Percentiles rank a stretch among this genome's conserved stretches.
Conservation (phyloP, 805 yeast genomes). For the Sungouiella thailandica region DNA sequence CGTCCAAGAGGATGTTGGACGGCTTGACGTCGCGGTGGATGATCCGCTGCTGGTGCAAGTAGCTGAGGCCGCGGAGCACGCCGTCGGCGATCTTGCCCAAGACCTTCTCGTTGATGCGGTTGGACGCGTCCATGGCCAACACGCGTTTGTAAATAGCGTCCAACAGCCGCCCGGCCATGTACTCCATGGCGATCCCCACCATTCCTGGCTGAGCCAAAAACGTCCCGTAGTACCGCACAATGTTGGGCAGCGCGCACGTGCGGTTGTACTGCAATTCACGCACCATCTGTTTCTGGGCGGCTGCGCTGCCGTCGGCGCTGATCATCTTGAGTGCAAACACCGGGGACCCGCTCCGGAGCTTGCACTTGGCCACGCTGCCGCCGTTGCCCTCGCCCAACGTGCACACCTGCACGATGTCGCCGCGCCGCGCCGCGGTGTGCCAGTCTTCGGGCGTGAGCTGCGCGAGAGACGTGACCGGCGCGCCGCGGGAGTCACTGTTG, state of each 20-base stretch:
- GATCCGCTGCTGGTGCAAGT: conserved; percentile 80
- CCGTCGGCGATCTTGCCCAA: conserved; percentile 86
- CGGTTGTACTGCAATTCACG: conserved; percentile 88
- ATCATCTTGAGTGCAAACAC: conserved; percentile 82
- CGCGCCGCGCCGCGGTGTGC: conserved; percentile 54
- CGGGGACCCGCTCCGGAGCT: conserved; percentile 49
- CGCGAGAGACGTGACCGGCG: conserved; percentile 28
- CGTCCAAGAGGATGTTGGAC: conserved; percentile 78
- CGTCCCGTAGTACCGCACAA: conserved; percentile 91
- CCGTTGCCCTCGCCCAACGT: conserved; percentile 92
- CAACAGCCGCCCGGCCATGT: conserved; percentile 87
- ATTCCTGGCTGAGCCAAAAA: conserved; percentile 74
- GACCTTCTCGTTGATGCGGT: conserved; percentile 88
- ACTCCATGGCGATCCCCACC: conserved; percentile 95
- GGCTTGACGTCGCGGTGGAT: conserved; percentile 97
- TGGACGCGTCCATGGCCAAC: conserved; percentile 57
- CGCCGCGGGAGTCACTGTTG: background rate
- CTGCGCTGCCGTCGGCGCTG: conserved; percentile 75
- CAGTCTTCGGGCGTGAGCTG: conserved; percentile 72
- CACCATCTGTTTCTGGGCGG: conserved; percentile 81
- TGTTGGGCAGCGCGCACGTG: conserved; percentile 74
- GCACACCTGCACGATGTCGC: conserved; percentile 62
- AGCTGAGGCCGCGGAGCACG: conserved; percentile 78
- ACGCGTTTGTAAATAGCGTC: conserved; percentile 87
- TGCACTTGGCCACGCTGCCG: conserved; percentile 82